Base-by-base conservation (phyloP, 2,329 filamentous ascomycete species). In the Fusarium mexicanum region DNA sequence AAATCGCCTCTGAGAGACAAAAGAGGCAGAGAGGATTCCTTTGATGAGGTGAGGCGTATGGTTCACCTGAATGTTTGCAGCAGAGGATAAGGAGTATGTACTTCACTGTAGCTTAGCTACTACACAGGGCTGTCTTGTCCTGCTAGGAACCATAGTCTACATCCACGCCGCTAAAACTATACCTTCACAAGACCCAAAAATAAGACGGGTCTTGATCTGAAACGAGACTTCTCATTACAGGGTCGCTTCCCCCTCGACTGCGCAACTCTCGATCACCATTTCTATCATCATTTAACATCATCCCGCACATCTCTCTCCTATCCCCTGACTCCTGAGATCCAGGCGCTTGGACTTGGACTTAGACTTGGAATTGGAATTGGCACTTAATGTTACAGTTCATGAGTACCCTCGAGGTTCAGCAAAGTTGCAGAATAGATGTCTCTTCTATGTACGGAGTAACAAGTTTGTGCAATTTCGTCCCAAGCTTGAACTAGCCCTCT, bases 11-110 rank as follows among this genome's bases (percentile, higher is more conserved):
- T 63, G 43, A 65, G 31, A 66, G 58, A 70, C 68, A 69, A 51
- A 67, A 70, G 51, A 61, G 61, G 61, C 33, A 35, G 33, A 35
- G 33, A 35, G 33, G 33, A 35, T 66, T 73, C 61, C 64, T 63
- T 55, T 61, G 67, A 57, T 67, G 41, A 50, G 20, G n/a, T 26
- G 24, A 48, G 41, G 31, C 22, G 41, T 50, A 26, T 74, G 61
- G 72, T 72, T 70, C 60, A 70, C 76, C 76, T 77, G 72, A 77
- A 78, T 62, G 61, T 57, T 57, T 67, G 67, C 74, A 78, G 73
- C 66, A 48, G 22, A 65, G 37, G 26, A 26, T 31, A 13, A 24
- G n/a, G 17, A 53, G 31, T 35, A 35, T 16, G 33, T 37, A 53
- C 31, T 24, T n/a, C 22, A 24, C 41, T 48, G 18, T 35, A 22